These are phyloP conservation scores for Coemansia sp. DNA, from an alignment of 192 early-diverging fungal species.

Conservation along the genomic window DNA sequence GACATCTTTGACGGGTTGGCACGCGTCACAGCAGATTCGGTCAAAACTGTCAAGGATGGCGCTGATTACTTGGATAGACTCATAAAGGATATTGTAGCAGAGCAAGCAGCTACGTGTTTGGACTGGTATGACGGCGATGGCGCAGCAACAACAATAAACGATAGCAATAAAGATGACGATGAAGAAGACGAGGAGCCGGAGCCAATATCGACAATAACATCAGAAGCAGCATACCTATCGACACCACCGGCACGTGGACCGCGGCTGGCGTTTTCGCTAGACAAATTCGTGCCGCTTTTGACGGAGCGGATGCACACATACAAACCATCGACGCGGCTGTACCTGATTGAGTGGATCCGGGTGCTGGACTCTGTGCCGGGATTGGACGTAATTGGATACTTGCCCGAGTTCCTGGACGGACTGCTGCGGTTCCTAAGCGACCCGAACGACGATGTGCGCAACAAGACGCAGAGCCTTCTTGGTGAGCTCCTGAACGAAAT, in stretches of 20 bases:
- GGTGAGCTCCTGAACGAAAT: conserved; percentile 92
- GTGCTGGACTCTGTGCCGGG: conserved; percentile 92
- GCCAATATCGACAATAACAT: not conserved
- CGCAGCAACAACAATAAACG: not conserved
- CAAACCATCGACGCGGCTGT: conserved; percentile 87
- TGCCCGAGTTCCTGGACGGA: conserved; percentile 94
- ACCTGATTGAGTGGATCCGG: conserved; percentile 92
- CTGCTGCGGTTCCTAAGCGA: conserved; percentile 89
- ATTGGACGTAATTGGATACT: conserved; percentile 84
- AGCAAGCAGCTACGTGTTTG: conserved; percentile 77
- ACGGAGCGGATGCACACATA: conserved; percentile 88
- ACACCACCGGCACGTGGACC: conserved; percentile 4
- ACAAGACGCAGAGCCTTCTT: conserved; percentile 75
- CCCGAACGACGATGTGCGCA: conserved; percentile 84
- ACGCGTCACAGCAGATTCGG: conserved; percentile 83
- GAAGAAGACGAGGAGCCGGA: not conserved
- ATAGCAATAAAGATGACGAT: not conserved
- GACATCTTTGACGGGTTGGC: conserved; percentile 96
- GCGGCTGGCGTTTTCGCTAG: conserved; percentile 78
- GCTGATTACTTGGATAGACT: conserved; percentile 92
- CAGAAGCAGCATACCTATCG: not conserved
- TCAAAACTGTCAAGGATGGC: conserved; percentile 89
- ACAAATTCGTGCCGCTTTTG: conserved; percentile 91
- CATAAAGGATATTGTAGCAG: conserved; percentile 96
- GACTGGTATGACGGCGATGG: conserved; percentile 42